Evolutionary conservation across 2,329 filamentous ascomycete genomes (phyloP).

Genomic region (Curvularia lunata): DNA sequence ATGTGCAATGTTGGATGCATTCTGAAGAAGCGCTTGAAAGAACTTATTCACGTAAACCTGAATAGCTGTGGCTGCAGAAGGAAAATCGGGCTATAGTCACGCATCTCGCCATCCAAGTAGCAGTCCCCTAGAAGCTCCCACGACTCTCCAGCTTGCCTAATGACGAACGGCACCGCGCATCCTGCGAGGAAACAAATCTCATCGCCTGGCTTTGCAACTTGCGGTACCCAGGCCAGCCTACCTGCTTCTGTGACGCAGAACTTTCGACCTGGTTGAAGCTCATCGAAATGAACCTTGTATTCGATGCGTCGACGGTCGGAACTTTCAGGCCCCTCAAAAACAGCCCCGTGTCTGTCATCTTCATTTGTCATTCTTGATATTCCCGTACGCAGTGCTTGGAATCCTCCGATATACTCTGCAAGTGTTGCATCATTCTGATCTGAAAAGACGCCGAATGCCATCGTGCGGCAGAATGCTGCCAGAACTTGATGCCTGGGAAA

Average conservation of each 20-base stretch:
- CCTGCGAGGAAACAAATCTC: constrained; percentile 19
- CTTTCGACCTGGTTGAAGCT: neutral
- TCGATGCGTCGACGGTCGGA: neutral
- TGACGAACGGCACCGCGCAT: constrained; percentile 18
- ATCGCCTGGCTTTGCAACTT: constrained; percentile 11
- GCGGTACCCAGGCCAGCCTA: constrained; percentile 14
- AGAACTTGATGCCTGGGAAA: neutral
- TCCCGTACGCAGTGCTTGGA: neutral
- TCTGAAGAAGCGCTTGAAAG: neutral
- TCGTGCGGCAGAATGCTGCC: neutral
- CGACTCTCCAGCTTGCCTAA: constrained; percentile 6
- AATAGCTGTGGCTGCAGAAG: neutral
- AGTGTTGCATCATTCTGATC: neutral
- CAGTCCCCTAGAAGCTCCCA: constrained; percentile 14
- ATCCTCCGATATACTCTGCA: neutral
- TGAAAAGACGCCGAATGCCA: neutral
- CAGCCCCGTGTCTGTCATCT: neutral
- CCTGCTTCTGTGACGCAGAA: constrained; percentile 8
- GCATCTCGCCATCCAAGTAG: constrained; percentile 30
- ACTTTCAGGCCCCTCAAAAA: neutral
- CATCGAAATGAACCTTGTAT: neutral
- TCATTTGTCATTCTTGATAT: neutral
- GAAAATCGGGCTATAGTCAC: neutral
- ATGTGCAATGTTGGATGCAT: neutral
- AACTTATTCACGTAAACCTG: neutral